Conservation (phyloP, 139 green algal genomes). For the Pleodorina starrii region DNA sequence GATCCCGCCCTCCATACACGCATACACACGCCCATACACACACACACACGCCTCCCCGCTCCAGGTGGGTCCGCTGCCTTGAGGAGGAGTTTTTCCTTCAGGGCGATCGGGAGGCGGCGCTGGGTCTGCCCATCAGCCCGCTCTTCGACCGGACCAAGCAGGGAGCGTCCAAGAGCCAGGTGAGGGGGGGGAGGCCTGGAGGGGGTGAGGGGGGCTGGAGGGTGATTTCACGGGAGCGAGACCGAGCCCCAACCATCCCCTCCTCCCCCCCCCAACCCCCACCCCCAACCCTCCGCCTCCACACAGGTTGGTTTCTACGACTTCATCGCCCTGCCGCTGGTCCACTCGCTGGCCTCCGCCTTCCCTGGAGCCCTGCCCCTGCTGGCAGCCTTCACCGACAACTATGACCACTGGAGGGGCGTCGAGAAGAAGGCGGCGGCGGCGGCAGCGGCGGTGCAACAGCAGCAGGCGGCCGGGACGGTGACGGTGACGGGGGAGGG, state of each 20-base stretch:
- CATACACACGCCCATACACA: neutral
- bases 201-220: too few relatives aligned
- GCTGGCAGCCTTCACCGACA: neutral
- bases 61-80: constrained; percentile 51
- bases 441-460: neutral
- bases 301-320: constrained; percentile 52
- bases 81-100: constrained; percentile 57
- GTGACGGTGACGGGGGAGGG: too few relatives aligned
- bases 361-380: constrained; percentile 34
- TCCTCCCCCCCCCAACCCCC: neutral
- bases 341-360: neutral
- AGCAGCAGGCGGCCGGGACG: neutral
- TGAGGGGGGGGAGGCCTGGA: neutral
- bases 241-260: neutral
- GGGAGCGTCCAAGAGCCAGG: constrained; percentile 61
- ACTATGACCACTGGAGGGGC: constrained; percentile 45
- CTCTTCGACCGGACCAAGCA: constrained; percentile 65
- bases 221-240: neutral
- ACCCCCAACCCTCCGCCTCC: neutral
- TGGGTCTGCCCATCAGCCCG: constrained; percentile 55
- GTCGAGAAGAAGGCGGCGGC: neutral
- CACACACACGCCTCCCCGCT: neutral
- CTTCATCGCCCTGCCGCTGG: constrained; percentile 31
- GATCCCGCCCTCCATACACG: neutral
- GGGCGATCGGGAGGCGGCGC: constrained; percentile 60